A percentile compares a stretch with the other conserved stretches of the same genome.
Evolutionary conservation across 2,329 filamentous ascomycete species (phyloP).

Genomic region (Phyllachora maydis): DNA sequence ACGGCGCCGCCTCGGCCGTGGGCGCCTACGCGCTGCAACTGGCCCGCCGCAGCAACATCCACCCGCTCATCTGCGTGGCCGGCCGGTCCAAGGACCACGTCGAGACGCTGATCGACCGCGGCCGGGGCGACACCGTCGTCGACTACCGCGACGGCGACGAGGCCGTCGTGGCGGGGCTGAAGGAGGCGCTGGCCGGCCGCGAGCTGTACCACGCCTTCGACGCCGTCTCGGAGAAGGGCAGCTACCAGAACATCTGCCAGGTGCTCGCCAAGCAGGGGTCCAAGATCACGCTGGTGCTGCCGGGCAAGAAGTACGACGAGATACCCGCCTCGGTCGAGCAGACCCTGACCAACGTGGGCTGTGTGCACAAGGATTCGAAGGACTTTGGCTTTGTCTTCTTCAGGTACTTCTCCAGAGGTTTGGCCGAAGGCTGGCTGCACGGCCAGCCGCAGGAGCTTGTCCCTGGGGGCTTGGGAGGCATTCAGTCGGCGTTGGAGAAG

Average conservation of each 20-base stretch:
- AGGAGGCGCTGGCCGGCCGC: constrained; percentile 16
- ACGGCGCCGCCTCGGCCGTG: constrained; percentile 33
- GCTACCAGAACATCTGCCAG: constrained; percentile 19
- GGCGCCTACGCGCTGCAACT: constrained; percentile 38
- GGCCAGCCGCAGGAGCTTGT: constrained; percentile 29
- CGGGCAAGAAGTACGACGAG: constrained; percentile 8
- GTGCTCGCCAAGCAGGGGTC: constrained; percentile 12
- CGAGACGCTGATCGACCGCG: constrained; percentile 24
- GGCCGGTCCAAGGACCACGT: constrained; percentile 29
- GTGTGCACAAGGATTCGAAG: constrained; percentile 11
- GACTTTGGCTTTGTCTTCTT: constrained; percentile 12
- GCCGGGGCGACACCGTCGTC: constrained; percentile 33
- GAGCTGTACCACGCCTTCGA: constrained; percentile 31
- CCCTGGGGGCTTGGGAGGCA: constrained; percentile 28
- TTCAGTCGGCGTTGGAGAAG: constrained; percentile 29
- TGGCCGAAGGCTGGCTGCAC: constrained; percentile 26
- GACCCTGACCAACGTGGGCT: constrained; percentile 8
- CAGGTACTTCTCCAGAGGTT: constrained; percentile 14
- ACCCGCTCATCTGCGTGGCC: constrained; percentile 39
- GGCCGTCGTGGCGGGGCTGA: constrained; percentile 21
- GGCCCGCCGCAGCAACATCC: constrained; percentile 29
- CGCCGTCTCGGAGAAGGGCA: constrained; percentile 31
- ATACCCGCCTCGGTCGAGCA: constrained; percentile 7
- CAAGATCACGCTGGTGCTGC: constrained; percentile 17
- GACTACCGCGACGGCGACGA: constrained; percentile 39